Base-by-base conservation (phyloP, 257 asterid genomes). In the Cynanchum wilfordii region DNA sequence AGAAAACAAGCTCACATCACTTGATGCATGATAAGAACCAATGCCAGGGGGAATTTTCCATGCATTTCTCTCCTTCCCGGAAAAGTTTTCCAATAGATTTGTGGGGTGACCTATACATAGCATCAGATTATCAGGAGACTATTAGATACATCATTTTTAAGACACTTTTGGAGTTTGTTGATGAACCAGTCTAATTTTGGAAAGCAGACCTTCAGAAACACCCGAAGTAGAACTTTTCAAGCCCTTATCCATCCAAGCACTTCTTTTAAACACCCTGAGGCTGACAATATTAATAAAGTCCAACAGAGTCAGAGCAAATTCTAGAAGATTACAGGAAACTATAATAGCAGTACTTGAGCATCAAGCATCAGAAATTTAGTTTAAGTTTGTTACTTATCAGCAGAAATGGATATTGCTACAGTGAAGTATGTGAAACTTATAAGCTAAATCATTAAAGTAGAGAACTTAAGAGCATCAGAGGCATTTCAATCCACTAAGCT, bases 1-100 rank as follows among this genome's bases (percentile, higher is more conserved):
- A 49, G 98, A 88, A 82, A 94, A 94, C 80, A 94, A 81, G 87
- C 91, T 91, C 68, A 85, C 95, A 82, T 90, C 96, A 70, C 70
- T 84, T 72, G 90, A 86, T 2, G 90, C 80, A 60, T 82, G 86
- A 75, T 76, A 68, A 40, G 74, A 80, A 81, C 82, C 84, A 42
- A 75, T 77, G 64, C 86, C 82, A 49, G 74, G 76, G 16, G 93
- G 96, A 70, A 86, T 80, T 65, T 73, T 72, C 96, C 95, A 90
- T 10, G 82, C 84, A 72, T 74, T 70, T 84, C 69, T 84, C 77
- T 78, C 93, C 68, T 82, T 78, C 33, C 72, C 84, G 38, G 78
- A 63, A 30, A 78, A 49, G 59, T 73, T 81, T 33, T 69, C 76
- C 24, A 84, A 36, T 30, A 78, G 79, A 71, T 76, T 77, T 78